Base-by-base conservation (phyloP, 371 early-diverging fungal genomes). In the Amoeboradix gromovi region DNA sequence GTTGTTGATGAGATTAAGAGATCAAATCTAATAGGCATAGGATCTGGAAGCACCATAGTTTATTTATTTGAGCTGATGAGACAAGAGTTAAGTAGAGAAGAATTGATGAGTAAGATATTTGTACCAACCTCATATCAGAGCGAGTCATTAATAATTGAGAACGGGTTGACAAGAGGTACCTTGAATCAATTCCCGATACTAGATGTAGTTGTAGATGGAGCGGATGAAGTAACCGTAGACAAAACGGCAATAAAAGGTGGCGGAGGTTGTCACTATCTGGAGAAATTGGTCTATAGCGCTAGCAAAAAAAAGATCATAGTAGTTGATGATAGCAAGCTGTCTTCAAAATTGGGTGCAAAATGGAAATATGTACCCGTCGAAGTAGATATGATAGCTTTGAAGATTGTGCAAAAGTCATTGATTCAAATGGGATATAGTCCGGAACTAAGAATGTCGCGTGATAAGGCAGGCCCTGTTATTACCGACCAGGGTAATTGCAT, bases 401-500 rank as follows among this genome's bases (percentile, higher is more conserved):
- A 73, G 66, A 75, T 80, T 1, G 82, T 87, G 29, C 70, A 74
- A 27, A 71, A 69, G 70, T 74, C 76, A 66, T 72, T 74, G 70
- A 78, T 74, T 69, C 71, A 1, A 69, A 74, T 78, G 75, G n/a
- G 74, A 75, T 80, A 81, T 16, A 78, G 74, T 0, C 81, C 85
- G 17, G 76, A 72, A n/a, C 75, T 93, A 32, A 82, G 93, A 31
- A 89, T 87, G 87, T 91, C 85, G 0, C 79, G 81, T 22, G 79
- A 82, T 31, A 93, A 93, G 77, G 94, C 94, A 0, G 94, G 94
- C 1, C 94, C 94, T 0, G 88, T 90, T 28, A 87, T 92, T 0
- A 91, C 91, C 1, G 94, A 94, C 75, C 89, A 89, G 71, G 91
- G 92, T n/a, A 92, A 90, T 77, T 84, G 92, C 73, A 78, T 91